phyloP scores from a whole-genome alignment of 495 filamentous ascomycete genomes.

The Podospora comata region DNA sequence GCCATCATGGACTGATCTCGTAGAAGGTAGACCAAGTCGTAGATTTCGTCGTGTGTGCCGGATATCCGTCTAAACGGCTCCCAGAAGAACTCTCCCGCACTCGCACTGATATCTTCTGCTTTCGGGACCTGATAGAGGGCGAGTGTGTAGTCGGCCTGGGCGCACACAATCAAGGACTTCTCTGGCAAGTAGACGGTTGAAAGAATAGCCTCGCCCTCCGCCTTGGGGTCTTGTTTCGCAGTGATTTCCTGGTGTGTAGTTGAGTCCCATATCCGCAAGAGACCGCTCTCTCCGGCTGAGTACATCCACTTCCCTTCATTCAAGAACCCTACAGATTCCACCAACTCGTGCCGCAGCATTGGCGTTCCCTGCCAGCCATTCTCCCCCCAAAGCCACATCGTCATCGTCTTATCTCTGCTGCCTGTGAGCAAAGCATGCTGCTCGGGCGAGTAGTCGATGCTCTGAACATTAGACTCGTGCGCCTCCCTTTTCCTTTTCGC shows the following conservation, averaged over 20 bases:
- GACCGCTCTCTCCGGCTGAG: slow-evolving; percentile 83
- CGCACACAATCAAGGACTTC: slow-evolving; percentile 67
- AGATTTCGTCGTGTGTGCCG: slow-evolving; percentile 95
- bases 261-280: slow-evolving; percentile 76
- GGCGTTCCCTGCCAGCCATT: slow-evolving; percentile 81
- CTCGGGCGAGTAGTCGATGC: slow-evolving; percentile 70
- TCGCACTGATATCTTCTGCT: slow-evolving; percentile 24
- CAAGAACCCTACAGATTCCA: slow-evolving; percentile 82
- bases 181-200: slow-evolving; percentile 61
- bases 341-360: slow-evolving; percentile 76
- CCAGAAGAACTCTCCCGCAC: slow-evolving; percentile 29
- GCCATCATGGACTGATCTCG: slow-evolving; percentile 77
- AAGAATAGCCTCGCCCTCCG: slow-evolving; percentile 75
- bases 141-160: slow-evolving; percentile 87
- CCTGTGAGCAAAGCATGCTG: slow-evolving; percentile 79
- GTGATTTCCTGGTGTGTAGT: slow-evolving; percentile 75
- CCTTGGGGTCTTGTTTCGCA: slow-evolving; percentile 58
- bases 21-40: slow-evolving; percentile 83
- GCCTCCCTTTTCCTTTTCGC: slow-evolving; percentile 54
- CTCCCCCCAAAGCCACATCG: slow-evolving; percentile 89
- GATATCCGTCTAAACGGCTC: slow-evolving; percentile 71
- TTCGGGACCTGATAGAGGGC: slow-evolving; percentile 61
- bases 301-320: slow-evolving; percentile 65
- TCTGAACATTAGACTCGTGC: slow-evolving; percentile 87
- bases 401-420: slow-evolving; percentile 91